Base-by-base conservation (phyloP, 192 early-diverging fungal genomes). In the Rhizoclosmatium globosum region DNA sequence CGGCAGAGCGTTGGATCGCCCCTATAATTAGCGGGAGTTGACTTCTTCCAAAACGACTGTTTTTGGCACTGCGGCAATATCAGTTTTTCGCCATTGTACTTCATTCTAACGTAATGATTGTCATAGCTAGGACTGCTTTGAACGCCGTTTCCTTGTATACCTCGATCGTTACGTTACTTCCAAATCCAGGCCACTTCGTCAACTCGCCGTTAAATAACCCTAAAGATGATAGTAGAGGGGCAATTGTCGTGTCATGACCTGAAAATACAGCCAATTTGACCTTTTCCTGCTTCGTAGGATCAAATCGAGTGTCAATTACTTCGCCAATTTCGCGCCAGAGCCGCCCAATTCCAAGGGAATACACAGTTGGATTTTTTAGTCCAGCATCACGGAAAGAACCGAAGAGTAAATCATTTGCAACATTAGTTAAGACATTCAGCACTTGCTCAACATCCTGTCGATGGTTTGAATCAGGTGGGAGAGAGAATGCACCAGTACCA, bases 241-340 rank as follows among this genome's bases (percentile, higher is more conserved):
- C 61, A 62, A 79, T 65, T 9, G 78, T 79, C 7, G 78, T 79
- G 50, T 79, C 78, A 47, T 79, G 78, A 1, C 78, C 78, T 38
- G 61, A 66, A 64, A 79, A 79, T 31, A 79, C 6, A 15, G 56
- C 78, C 45, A 79, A 59, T 17, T 65, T 59, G 4, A 73, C 23
- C 23, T 9, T 47, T 71, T 59, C 39, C 43, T 23, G 38, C 31
- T 48, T 15, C 66, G 57, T 41, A 15, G n/a, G 9, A 64, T 69
- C 70, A 79, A 61, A 64, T 47, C 15, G 15, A 46, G 41, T 70
- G 62, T 21, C 57, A 79, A 64, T 23, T 79, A 69, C 9, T 47
- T 43, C 41, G 62, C 43, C 38, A 79, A 79, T 39, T 69, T 19
- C 17, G 68, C 77, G 31, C 31, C 31, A 31, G 31, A 31, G 31